Evolutionary conservation across 352 stramenopile genomes (phyloP).

Genomic region (Nothophytophthora sp.): DNA sequence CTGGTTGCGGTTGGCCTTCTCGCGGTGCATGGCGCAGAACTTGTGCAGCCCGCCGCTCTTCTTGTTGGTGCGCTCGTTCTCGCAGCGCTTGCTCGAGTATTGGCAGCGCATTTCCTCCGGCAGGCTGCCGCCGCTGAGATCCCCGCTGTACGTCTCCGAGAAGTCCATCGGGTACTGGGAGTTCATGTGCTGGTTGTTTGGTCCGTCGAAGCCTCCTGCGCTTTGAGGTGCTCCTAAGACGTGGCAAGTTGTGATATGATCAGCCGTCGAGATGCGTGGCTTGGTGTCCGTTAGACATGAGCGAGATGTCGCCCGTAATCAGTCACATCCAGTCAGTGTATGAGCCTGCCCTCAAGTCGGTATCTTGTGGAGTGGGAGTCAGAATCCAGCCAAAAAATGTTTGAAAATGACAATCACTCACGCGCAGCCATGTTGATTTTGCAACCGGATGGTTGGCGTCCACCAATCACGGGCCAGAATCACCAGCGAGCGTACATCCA

Average conservation of each 20-base stretch:
- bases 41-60: slow-evolving; percentile 73
- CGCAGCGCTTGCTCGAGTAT: slow-evolving; percentile 75
- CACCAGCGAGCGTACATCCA: not conserved
- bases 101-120: slow-evolving; percentile 54
- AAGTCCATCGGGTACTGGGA: slow-evolving; percentile 17
- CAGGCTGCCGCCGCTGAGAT: slow-evolving; percentile 17
- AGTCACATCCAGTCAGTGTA: too few species aligned
- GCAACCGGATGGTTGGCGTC: not conserved
- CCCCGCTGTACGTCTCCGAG: slow-evolving; percentile 4
- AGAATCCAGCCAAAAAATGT: slow-evolving; percentile 36
- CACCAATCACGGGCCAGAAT: not conserved
- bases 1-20: slow-evolving; percentile 77
- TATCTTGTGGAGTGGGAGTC: slow-evolving; percentile 10
- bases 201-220: not conserved
- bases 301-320: slow-evolving; percentile 28
- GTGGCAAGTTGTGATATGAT: slow-evolving; percentile 32
- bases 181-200: slow-evolving; percentile 20
- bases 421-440: not conserved
- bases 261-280: slow-evolving; percentile 5
- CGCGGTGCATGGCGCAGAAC: slow-evolving; percentile 70
- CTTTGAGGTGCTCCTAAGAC: slow-evolving; percentile 26
- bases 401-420: not conserved
- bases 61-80: slow-evolving; percentile 56
- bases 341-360: not conserved
- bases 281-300: slow-evolving; percentile 33